A percentile compares a stretch with the other conserved stretches of the same genome.
Conservation (phyloP, 2,329 filamentous ascomycete species). For the Alternaria tenuissima region DNA sequence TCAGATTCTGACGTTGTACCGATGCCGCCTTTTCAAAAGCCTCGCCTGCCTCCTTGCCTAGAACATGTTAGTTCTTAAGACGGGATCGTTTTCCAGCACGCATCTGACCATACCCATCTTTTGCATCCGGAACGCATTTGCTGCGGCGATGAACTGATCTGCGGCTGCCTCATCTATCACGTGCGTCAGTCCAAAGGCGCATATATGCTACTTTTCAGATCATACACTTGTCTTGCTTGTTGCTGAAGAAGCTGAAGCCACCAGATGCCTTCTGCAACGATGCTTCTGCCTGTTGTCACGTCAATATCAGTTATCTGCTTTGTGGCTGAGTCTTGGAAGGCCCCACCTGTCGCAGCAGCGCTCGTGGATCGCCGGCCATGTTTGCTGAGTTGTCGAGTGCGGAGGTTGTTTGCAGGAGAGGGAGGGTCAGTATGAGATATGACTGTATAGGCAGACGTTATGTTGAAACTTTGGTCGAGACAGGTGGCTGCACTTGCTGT, state of each 20-base stretch:
- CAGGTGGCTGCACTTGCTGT: conserved; percentile 45
- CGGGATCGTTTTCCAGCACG: not conserved
- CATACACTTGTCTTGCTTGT: conserved; percentile 78
- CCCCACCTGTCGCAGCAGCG: conserved; percentile 50
- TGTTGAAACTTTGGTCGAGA: conserved; percentile 35
- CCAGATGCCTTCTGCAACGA: conserved; percentile 74
- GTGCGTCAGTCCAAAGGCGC: conserved; percentile 25
- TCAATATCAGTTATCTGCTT: conserved; percentile 37
- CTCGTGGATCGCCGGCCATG: conserved; percentile 51
- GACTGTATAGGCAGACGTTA: conserved; percentile 15
- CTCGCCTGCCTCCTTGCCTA: conserved; percentile 84
- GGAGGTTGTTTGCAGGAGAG: not conserved
- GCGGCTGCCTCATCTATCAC: conserved; percentile 75
- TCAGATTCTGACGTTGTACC: conserved; percentile 81
- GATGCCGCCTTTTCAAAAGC: conserved; percentile 85
- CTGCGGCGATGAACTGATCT: conserved; percentile 86
- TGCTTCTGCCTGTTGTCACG: conserved; percentile 79
- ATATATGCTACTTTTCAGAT: no score
- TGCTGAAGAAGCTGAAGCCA: conserved; percentile 91
- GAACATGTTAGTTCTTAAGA: conserved; percentile 13
- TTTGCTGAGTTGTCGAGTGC: conserved; percentile 21
- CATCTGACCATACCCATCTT: conserved; percentile 70
- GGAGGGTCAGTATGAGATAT: conserved; percentile 4
- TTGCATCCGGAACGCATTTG: conserved; percentile 89
- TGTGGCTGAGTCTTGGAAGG: conserved; percentile 41